Base-by-base conservation (phyloP, 2,329 filamentous ascomycete species). In the Phoma sp. region DNA sequence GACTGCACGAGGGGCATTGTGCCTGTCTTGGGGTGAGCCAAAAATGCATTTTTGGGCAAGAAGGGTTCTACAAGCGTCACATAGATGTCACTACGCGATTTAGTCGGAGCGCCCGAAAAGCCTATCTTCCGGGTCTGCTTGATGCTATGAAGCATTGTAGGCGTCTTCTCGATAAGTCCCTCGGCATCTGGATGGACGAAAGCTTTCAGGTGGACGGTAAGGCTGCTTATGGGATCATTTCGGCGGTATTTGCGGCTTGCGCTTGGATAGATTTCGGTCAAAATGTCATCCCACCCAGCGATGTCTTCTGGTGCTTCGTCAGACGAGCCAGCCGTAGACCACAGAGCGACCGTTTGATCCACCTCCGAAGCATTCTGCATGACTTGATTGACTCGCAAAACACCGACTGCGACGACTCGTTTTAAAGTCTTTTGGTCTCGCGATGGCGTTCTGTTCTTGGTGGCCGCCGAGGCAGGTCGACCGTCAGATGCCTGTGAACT, bases 81-180 rank as follows among this genome's bases (percentile, higher is more conserved):
- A 72, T 99, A 99, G 45, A 99, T 98, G 73, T 99, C 96, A 10
- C 92, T 97, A 66, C 96, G 84, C 15, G 90, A 83, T 71, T 92
- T 93, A 0, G 89, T 92, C 0, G 95, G 94, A 1, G 93, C 93
- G 12, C 93, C 93, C 3, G 94, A 91, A 73, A 99, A 98, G 2
- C 93, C 95, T 74, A 98, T 93, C 73, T 95, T 95, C 67, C 83
- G 89, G 0, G 93, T 96, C 73, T 89, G 89, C 53, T 83, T 83
- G 56, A 98, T 85, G 46, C 89, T 88, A 45, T 96, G 89, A 13
- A 99, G 85, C 13, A 96, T 78, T 0, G 94, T 98, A 0, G 95
- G 95, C 3, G 92, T 96, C 43, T 89, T 87, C 68, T 90, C 91
- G 69, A 98, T 89, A 36, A 99, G 83, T 0, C 79, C 81, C 62